Evolutionary conservation across 2,329 filamentous ascomycete species (phyloP), one percentile per base, ranked within the genome.

Genomic region (Monilinia vaccinii-corymbosi): DNA sequence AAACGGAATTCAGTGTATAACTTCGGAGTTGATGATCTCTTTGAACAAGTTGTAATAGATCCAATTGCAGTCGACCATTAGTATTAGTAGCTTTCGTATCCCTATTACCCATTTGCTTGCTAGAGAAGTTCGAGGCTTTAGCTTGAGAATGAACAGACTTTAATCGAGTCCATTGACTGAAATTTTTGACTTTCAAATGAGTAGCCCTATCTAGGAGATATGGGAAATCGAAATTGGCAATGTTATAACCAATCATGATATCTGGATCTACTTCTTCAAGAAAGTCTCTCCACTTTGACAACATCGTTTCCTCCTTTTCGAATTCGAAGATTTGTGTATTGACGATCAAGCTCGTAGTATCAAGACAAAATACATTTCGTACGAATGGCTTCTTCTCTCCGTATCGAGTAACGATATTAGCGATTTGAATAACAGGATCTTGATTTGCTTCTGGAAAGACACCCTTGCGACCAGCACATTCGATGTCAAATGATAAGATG

Each of bases 221-320:
- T 0, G 93, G 93, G 65, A 99, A 97, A 77, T 99, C 94, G 75
- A 99, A 99, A 76, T 99, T 99, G 71, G 89, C 79, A 75, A 96
- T 99, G 74, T 99, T 99, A 85, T 99, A 99, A 49, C 94, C 94
- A 59, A 95, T 99, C 70, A 99, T 96, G 65, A 99, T 89, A 75
- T 99, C 94, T 0, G 94, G 93, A 66, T 99, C 94, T 1, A 94
- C 90, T 68, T 90, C 85, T 67, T 95, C 81, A 18, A 99, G 74
- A 65, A 99, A 99, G 62, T 95, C 82, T 69, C 89, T 86, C 94
- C 94, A 99, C 46, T 86, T 84, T 75, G 87, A 85, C n/a, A 99
- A 79, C 92, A 99, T 94, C 63, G 91, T 85, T 58, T 88, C 84
- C 72, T 99, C 94, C 47, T 82, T 81, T 21, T 87, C 79, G 66